Evolutionary conservation across 2,329 filamentous ascomycete genomes (phyloP), one percentile per base, ranked within the genome.

Genomic region (Trichoderma atroviride): DNA sequence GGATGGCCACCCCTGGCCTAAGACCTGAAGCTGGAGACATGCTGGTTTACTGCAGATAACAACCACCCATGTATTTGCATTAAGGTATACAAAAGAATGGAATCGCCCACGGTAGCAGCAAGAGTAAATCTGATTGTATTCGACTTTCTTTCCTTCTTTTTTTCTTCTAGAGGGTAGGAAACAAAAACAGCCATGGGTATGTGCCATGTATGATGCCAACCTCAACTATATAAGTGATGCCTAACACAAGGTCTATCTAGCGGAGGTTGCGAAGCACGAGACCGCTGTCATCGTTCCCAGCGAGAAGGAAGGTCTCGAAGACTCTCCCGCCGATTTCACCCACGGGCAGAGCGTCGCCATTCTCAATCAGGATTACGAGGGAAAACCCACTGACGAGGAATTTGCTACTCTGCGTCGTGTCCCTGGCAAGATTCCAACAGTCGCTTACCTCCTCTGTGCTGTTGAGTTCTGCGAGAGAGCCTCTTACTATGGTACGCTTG

Each of bases 401-500:
- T 74, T 86, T n/a, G 72, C 72, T 3, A 85, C 84, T 5, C 78
- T 88, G 5, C 82, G 82, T 43, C 85, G 86, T 71, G 82, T 88
- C 9, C 79, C 86, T n/a, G 86, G 81, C 52, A 78, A 74, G 2
- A 80, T 89, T 2, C 86, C 87, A 0, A 69, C 78, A 14, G 79
- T 85, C 4, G 83, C 86, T n/a, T 90, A 87, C 73, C 74, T 86
- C 3, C 83, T 89, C 35, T 89, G 87, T 71, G 72, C 85, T 7
- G 86, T 89, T 52, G 88, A 89, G 72, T 86, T 89, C 70, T 86
- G 85, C 67, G 88, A 90, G 74, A 81, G 88, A 67, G 87, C 87
- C 3, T 88, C 86, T 0, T 89, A 86, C 80, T 88, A 88, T 74
- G 87, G 87, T 70, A 81, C 27, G 60, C 31, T 19, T 52, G 31